These are phyloP conservation scores for Diaporthe ampelina DNA, from an alignment of 2,329 filamentous ascomycete species.

Conservation along the genomic window DNA sequence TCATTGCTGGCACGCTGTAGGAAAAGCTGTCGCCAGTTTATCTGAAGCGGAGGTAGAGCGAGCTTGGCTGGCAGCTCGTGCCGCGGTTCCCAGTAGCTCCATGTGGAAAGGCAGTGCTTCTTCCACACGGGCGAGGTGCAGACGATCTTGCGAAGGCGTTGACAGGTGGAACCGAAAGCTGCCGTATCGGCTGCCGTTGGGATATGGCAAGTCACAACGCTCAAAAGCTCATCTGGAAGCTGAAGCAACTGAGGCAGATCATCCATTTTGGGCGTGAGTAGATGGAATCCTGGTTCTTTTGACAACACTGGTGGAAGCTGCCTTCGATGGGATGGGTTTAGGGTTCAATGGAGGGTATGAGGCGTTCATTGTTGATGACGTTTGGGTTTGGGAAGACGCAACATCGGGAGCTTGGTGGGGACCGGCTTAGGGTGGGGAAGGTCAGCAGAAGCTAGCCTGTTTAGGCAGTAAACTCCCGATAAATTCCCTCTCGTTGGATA, in stretches of 20 bases:
- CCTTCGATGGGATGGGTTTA: neutral
- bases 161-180: conserved; percentile 64
- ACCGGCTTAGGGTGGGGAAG: neutral
- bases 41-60: conserved; percentile 54
- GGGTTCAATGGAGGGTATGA: neutral
- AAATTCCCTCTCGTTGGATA: neutral
- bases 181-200: conserved; percentile 45
- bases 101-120: conserved; percentile 65
- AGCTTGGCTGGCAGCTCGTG: conserved; percentile 60
- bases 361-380: neutral
- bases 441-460: neutral
- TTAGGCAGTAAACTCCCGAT: neutral
- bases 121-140: conserved; percentile 73
- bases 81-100: conserved; percentile 67
- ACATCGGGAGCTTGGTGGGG: neutral
- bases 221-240: conserved; percentile 75
- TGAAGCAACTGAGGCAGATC: conserved; percentile 23
- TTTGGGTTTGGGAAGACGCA: neutral
- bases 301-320: neutral
- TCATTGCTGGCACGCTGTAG: conserved; percentile 54
- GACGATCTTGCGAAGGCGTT: conserved; percentile 63
- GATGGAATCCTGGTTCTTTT: neutral
- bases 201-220: conserved; percentile 65
- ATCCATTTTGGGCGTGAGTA: neutral
- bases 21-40: conserved; percentile 69